These are phyloP conservation scores for Misopates orontium DNA, from an alignment of 257 asterid species.

Conservation along the genomic window DNA sequence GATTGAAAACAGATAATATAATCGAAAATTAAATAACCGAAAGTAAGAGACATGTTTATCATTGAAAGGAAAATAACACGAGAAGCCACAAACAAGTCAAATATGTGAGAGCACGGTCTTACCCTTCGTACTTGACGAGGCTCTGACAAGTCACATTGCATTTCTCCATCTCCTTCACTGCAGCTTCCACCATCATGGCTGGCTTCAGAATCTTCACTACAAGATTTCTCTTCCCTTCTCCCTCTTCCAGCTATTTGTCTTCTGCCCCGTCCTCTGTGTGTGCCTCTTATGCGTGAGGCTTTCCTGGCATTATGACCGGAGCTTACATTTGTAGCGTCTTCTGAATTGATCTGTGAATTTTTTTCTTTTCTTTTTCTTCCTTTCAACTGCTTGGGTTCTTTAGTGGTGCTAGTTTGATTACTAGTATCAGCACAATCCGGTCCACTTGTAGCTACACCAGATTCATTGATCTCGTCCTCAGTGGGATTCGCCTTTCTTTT, in stretches of 20 bases:
- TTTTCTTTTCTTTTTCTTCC: slow-evolving; percentile 36
- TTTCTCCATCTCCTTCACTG: slow-evolving; percentile 40
- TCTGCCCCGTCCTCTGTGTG: slow-evolving; percentile 36
- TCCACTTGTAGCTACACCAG: slow-evolving; percentile 32
- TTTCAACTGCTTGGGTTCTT: slow-evolving; percentile 41
- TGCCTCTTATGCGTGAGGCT: slow-evolving; percentile 34
- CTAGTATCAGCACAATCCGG: slow-evolving; percentile 32
- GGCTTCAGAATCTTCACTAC: slow-evolving; percentile 30
- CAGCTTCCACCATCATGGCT: slow-evolving; percentile 35
- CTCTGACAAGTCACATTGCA: slow-evolving; percentile 34
- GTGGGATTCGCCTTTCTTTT: slow-evolving; percentile 45
- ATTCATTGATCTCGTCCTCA: slow-evolving; percentile 32
- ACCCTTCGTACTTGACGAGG: slow-evolving; percentile 66
- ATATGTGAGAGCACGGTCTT: no score
- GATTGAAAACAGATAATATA: slow-evolving; percentile 1
- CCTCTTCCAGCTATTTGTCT: slow-evolving; percentile 39
- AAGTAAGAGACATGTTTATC: no score
- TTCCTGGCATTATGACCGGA: slow-evolving; percentile 24
- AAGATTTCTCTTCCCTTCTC: slow-evolving; percentile 36
- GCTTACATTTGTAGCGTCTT: slow-evolving; percentile 28
- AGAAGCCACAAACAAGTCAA: neutral
- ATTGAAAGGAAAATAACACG: neutral
- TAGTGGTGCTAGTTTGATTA: slow-evolving; percentile 24
- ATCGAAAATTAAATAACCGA: neutral
- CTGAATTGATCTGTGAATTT: slow-evolving; percentile 24